These are phyloP conservation scores for Fusarium pseudonygamai DNA, from an alignment of 2,329 filamentous ascomycete genomes.

Conservation along the genomic window DNA sequence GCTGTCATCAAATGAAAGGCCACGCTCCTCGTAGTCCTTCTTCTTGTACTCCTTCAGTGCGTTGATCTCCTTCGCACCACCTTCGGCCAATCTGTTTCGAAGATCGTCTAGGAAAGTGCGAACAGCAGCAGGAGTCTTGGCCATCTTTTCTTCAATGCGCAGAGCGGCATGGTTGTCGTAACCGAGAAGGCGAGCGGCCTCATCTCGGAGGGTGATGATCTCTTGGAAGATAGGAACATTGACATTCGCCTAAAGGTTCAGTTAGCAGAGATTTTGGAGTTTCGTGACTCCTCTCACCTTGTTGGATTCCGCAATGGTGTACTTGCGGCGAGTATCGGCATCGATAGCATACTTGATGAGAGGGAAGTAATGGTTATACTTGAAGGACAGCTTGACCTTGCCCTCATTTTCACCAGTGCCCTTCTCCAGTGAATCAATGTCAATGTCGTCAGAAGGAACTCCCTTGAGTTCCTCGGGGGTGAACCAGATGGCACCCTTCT, in stretches of 20 bases:
- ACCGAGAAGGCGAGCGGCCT: slow-evolving; percentile 78
- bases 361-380: slow-evolving; percentile 84
- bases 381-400: slow-evolving; percentile 80
- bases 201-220: slow-evolving; percentile 77
- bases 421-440: slow-evolving; percentile 72
- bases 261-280: background rate
- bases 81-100: slow-evolving; percentile 71
- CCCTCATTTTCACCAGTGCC: slow-evolving; percentile 77
- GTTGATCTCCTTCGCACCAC: slow-evolving; percentile 75
- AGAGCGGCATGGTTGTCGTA: slow-evolving; percentile 82
- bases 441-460: slow-evolving; percentile 75
- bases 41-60: slow-evolving; percentile 80
- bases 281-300: slow-evolving; percentile 59
- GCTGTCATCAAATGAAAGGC: slow-evolving; percentile 68
- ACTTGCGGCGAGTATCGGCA: slow-evolving; percentile 71
- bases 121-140: slow-evolving; percentile 77
- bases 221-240: slow-evolving; percentile 81
- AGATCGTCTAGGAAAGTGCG: slow-evolving; percentile 78
- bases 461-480: slow-evolving; percentile 77
- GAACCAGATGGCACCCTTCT: slow-evolving; percentile 84
- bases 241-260: slow-evolving; percentile 62
- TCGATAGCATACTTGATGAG: slow-evolving; percentile 80
- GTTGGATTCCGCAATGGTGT: slow-evolving; percentile 82
- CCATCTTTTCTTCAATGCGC: slow-evolving; percentile 86
- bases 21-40: slow-evolving; percentile 69